Conservation (phyloP, 352 stramenopile genomes). For the Peronospora belbahrii region DNA sequence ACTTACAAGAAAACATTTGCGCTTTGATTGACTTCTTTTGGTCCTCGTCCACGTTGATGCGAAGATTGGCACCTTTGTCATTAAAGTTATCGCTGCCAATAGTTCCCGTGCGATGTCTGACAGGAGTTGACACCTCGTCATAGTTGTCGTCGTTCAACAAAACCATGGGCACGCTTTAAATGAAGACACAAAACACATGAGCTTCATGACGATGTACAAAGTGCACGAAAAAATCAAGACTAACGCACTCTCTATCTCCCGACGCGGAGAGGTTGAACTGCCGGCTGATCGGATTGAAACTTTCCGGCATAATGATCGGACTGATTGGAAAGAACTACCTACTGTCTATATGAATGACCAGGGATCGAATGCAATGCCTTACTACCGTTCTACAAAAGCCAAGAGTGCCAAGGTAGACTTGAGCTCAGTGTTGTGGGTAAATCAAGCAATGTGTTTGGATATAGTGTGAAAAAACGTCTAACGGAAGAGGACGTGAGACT, state of each 20-base stretch:
- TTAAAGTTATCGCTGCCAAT: constrained; percentile 49
- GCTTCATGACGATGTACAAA: not conserved
- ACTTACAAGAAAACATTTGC: constrained; percentile 48
- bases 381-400: constrained; percentile 12
- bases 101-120: constrained; percentile 40
- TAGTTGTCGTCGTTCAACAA: constrained; percentile 25
- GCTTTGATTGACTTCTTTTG: constrained; percentile 52
- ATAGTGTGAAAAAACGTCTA: constrained; percentile 7
- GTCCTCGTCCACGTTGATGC: constrained; percentile 49
- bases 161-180: constrained; percentile 11
- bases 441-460: constrained; percentile 14
- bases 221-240: constrained; percentile 2
- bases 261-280: constrained; percentile 12
- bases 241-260: constrained; percentile 17
- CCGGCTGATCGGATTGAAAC: too few relatives aligned
- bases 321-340: not conserved
- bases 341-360: constrained; percentile 7
- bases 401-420: constrained; percentile 14
- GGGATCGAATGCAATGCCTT: constrained; percentile 5
- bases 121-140: constrained; percentile 24
- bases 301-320: too few relatives aligned
- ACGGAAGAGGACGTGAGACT: constrained; percentile 20
- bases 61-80: constrained; percentile 60
- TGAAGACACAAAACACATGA: constrained; percentile 7
- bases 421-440: too few relatives aligned